Evolutionary conservation across 2,329 filamentous ascomycete species (phyloP).

Genomic region (Teratosphaeria zuluensis): DNA sequence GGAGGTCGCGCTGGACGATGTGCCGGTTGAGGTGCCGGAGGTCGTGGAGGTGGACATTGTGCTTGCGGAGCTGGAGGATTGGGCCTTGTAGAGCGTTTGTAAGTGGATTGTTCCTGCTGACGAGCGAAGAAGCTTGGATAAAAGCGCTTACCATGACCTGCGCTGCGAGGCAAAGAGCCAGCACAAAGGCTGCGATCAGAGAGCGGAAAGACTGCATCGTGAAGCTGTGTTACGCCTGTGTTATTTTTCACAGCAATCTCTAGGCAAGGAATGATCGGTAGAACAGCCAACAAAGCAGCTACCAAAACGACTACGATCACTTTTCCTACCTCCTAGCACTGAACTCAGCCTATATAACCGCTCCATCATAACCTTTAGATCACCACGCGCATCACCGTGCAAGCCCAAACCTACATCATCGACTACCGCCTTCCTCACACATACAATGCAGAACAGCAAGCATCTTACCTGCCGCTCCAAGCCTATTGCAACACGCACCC

Average conservation of each 20-base stretch:
- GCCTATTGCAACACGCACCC: too few relatives aligned
- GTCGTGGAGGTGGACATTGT: conserved; percentile 6
- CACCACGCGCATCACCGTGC: not conserved
- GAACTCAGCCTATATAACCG: not conserved
- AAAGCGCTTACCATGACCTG: not conserved
- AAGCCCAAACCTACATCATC: not conserved
- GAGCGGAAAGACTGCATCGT: conserved; percentile 1
- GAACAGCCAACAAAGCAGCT: too few relatives aligned
- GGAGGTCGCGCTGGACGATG: not conserved
- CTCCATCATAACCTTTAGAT: not conserved
- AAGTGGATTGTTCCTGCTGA: not conserved
- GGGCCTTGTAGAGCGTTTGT: not conserved
- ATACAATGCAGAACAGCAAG: not conserved
- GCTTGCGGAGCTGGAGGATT: conserved; percentile 1
- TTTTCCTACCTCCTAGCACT: not conserved
- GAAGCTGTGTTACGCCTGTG: not conserved
- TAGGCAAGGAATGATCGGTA: not conserved
- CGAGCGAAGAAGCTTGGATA: not conserved
- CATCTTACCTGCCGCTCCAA: not conserved
- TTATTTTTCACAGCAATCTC: not conserved
- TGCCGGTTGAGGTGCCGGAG: not conserved
- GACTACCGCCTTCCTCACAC: not conserved
- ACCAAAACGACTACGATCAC: not conserved
- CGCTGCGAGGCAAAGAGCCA: conserved; percentile 1
- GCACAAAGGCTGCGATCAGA: conserved; percentile 2